phyloP scores from a whole-genome alignment of 108 stramenopile genomes.

The Conticribra guillardii region DNA sequence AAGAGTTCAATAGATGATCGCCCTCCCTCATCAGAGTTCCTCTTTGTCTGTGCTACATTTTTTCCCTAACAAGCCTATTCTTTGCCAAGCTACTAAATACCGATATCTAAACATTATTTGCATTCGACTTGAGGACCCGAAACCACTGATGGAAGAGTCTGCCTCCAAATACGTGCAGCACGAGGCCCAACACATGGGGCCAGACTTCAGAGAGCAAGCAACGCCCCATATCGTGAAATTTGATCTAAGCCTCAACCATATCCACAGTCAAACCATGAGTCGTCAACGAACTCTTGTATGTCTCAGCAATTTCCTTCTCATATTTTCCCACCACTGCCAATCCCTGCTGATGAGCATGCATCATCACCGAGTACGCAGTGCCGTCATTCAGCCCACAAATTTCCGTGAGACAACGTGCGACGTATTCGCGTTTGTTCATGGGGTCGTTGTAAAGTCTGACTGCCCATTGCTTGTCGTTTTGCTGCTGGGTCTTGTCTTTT shows the following conservation, averaged over 20 bases:
- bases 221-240: neutral
- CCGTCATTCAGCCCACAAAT: constrained; percentile 62
- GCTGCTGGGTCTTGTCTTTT: constrained; percentile 3
- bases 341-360: constrained; percentile 75
- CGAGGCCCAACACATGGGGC: no score
- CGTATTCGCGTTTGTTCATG: constrained; percentile 81
- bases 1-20: no score
- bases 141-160: no score
- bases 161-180: no score
- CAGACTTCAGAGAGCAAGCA: no score
- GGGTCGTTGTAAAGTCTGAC: constrained; percentile 79
- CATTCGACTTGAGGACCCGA: no score
- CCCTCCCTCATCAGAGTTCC: no score
- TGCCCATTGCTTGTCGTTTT: constrained; percentile 54
- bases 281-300: constrained; percentile 53
- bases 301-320: constrained; percentile 63
- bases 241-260: constrained; percentile 69
- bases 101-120: no score
- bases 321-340: constrained; percentile 67
- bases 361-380: constrained; percentile 72
- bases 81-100: no score
- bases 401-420: constrained; percentile 61
- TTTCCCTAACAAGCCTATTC: no score
- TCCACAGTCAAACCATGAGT: constrained; percentile 64
- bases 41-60: no score